Base-by-base conservation (phyloP, 257 asterid species). In the Solanum etuberosum region DNA sequence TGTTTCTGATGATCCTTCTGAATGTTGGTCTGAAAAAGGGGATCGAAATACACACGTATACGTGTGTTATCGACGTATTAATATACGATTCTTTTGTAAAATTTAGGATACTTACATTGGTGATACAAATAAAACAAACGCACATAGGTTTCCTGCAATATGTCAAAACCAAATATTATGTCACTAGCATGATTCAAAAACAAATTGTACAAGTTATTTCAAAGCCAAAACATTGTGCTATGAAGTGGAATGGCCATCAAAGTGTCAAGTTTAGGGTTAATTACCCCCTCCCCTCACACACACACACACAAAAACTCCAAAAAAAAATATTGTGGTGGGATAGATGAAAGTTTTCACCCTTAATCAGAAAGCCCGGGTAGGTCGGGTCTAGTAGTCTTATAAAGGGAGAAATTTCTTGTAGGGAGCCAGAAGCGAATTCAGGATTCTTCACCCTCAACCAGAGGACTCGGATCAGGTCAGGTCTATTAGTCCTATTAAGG, bases 131-230 rank as follows among this genome's bases (percentile, higher is more conserved):
- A 96, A 83, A 88, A 91, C 97, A 89, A 96, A 91, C 43, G 99
- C 99, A 81, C 87, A 89, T 65, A 96, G 89, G 83, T 96, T 96
- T 54, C 99, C 98, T 96, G 97, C 95, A 92, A 90, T 71, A 54
- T 74, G 54, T 14, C 32, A 32, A 77, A 23, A 13, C 21, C 82
- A 43, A 85, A 85, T 15, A 40, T 15, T 61, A 38, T 7, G 74
- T 68, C 25, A 65, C 78, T 63, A 73, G 51, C 82, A 73, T 57
- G 18, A 72, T 35, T 38, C 21, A 7, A 12, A 38, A 29, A 9
- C 34, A 76, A 76, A 74, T 10, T n/a, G 70, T 9, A 23, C 3
- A 61, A 61, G 15, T 61, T 4, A n/a, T n/a, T 61, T 61, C 70
- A 61, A 57, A 61, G 70, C 31, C 15, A 61, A 61, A 61, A 61